Conservation (phyloP, 352 stramenopile species). For the Thalassiosira delicatula region DNA sequence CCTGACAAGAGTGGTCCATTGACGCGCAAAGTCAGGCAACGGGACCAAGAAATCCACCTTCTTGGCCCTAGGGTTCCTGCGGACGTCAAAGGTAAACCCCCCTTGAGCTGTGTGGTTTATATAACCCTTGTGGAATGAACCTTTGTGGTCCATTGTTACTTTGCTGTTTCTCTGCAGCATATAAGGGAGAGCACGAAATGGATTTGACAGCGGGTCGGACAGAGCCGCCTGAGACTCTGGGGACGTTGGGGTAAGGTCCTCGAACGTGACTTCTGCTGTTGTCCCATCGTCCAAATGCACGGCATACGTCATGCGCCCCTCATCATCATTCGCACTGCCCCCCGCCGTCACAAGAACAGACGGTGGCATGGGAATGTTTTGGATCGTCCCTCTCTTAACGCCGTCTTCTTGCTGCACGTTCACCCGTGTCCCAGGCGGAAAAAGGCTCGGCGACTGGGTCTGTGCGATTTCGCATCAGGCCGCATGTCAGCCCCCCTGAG, state of each 20-base stretch:
- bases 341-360: not conserved
- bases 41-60: constrained; percentile 1
- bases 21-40: not conserved
- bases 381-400: not conserved
- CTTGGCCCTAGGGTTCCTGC: not conserved
- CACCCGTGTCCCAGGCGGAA: constrained; percentile 3
- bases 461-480: not conserved
- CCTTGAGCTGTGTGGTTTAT: not conserved
- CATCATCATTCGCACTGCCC: not conserved
- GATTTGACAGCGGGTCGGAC: not conserved
- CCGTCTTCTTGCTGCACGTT: not conserved
- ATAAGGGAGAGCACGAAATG: not conserved
- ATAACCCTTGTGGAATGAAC: not conserved
- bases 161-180: not conserved
- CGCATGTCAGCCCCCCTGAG: constrained; percentile 11
- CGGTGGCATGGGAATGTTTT: not conserved
- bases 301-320: not conserved
- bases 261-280: not conserved
- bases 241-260: not conserved
- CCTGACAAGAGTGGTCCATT: not conserved
- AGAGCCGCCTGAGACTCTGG: not conserved
- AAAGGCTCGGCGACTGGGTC: constrained; percentile 15
- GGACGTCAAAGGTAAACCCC: not conserved
- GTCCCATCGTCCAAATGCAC: not conserved
- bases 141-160: not conserved